Base-by-base conservation (phyloP, 2,329 filamentous ascomycete genomes). In the Aspergillus melleus region DNA sequence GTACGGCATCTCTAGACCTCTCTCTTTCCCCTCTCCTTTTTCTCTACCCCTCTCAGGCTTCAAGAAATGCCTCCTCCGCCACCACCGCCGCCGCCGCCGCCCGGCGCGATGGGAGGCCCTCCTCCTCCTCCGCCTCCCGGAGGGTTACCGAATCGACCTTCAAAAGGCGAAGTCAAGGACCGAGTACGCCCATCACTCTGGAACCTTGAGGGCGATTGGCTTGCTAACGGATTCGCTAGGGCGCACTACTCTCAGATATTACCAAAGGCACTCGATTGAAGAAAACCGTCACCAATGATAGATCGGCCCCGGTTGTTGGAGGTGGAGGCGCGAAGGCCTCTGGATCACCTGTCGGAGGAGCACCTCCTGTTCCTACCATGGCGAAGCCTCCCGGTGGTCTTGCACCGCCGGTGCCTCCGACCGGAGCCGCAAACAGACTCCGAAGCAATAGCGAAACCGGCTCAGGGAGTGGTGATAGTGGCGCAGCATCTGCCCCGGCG, bases 261-360 rank as follows among this genome's bases (percentile, higher is more conserved):
- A 81, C 82, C 66, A 96, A 96, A 76, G 95, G 94, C 65, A 83
- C 80, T 66, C 80, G 81, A 62, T 83, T 98, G 60, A 96, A 90
- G 78, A 97, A 96, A 77, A 83, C 91, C 32, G 88, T 92, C 58
- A 91, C 93, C 67, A 97, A 98, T 77, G 94, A 98, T 76, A 88
- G 94, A 76, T 97, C 93, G 22, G 91, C 91, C 8, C 94, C 94
- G 0, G 69, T 84, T 54, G 75, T 97, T 58, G 84, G 77, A 57
- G 70, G 81, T 54, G 81, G 83, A 55, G 82, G 81, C 53, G 81
- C 88, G 12, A 78, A 90, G 58, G 89, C 87, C 66, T 89, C 90
- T 63, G 93, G 92, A 52, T 93, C 93, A 44, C 90, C 93, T 22
- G 82, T 96, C n/a, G 91, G 91, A 22, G 85, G 84, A 50, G 73